Evolutionary conservation across 441 rosid genomes (phyloP).

Genomic region (Gossypium davidsonii): DNA sequence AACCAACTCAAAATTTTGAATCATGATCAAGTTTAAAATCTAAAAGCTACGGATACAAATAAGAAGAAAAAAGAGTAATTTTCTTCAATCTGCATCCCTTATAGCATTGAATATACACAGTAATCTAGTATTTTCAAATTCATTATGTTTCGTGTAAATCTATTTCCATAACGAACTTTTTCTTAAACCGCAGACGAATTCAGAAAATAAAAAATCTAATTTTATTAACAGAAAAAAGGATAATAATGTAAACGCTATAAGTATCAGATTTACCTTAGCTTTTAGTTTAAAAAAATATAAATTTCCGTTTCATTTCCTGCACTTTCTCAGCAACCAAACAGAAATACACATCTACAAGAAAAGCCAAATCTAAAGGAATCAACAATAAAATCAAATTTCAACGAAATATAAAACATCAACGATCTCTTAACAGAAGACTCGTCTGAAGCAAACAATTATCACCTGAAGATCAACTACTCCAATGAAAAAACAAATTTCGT

Average conservation of each 20-base stretch:
- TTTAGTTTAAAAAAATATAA: not conserved
- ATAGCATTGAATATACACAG: not conserved
- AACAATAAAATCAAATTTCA: not conserved
- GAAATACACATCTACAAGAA: constrained; percentile 5
- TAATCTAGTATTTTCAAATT: not conserved
- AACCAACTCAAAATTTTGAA: not conserved
- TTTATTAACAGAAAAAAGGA: not conserved
- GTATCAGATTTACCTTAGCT: not conserved
- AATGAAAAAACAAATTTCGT: constrained; percentile 7
- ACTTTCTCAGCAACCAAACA: not conserved
- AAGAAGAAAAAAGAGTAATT: not conserved
- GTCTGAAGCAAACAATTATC: constrained; percentile 23
- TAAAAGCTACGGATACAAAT: not conserved
- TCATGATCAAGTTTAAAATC: not conserved
- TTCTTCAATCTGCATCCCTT: not conserved
- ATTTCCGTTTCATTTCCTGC: not conserved
- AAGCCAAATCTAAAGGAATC: not conserved
- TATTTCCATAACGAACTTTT: not conserved
- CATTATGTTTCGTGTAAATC: not conserved
- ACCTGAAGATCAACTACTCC: not conserved
- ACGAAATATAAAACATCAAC: not conserved
- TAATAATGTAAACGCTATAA: not conserved
- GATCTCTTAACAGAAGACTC: constrained; percentile 14
- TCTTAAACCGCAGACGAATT: not conserved
- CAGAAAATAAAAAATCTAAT: not conserved